A percentile compares a stretch with the other conserved stretches of the same genome.
Conservation (phyloP, 495 filamentous ascomycete genomes). For the Tetracladium setigerum region DNA sequence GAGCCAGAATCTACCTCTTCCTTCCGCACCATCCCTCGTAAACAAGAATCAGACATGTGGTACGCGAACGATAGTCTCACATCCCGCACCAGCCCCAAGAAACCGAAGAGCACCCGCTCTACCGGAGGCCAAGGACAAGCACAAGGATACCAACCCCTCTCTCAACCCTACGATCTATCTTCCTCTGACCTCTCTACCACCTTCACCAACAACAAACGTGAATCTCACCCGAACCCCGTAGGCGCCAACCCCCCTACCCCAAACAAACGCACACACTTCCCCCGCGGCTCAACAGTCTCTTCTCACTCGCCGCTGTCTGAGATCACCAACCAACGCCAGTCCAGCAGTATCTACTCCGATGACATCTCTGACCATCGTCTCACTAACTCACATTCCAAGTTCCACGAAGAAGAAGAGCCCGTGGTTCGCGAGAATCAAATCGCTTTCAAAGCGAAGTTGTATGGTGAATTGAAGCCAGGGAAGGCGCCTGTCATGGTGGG, state of each 20-base stretch:
- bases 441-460: conserved; percentile 40
- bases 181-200: conserved; percentile 27
- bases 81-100: conserved; percentile 41
- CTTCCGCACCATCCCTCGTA: conserved; percentile 52
- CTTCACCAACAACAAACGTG: not conserved
- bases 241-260: conserved; percentile 32
- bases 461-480: conserved; percentile 37
- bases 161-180: conserved; percentile 33
- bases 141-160: conserved; percentile 32
- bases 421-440: conserved; percentile 16
- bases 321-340: conserved; percentile 24
- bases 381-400: not conserved
- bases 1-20: conserved; percentile 29
- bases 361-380: not conserved
- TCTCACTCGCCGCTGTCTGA: conserved; percentile 31
- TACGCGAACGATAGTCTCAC: conserved; percentile 43
- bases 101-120: conserved; percentile 11
- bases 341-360: not conserved
- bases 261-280: conserved; percentile 11
- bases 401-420: conserved; percentile 20
- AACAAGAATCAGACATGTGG: conserved; percentile 41
- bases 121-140: too few species aligned
- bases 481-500: conserved; percentile 41
- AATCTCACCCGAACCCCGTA: conserved; percentile 34
- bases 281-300: too few species aligned